phyloP scores from a whole-genome alignment of 2,329 filamentous ascomycete species.

The Apiospora arundinis region DNA sequence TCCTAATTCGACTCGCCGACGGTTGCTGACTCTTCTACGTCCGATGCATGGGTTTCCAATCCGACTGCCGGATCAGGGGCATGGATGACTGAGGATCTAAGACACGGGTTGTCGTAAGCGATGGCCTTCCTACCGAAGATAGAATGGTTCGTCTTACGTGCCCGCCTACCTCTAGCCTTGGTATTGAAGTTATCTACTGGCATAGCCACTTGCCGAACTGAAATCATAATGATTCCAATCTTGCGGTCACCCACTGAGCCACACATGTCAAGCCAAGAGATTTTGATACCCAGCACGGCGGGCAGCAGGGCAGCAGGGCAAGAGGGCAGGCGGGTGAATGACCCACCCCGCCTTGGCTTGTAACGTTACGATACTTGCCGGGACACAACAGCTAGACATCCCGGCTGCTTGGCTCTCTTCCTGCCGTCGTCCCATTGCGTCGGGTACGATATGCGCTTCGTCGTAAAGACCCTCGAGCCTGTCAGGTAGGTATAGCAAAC shows the following conservation, averaged over 20 bases:
- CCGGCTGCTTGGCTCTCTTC: neutral
- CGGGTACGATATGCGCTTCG: neutral
- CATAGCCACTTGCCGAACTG: neutral
- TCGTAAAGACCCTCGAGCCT: slow-evolving; percentile 12
- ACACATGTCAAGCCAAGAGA: slow-evolving; percentile 7
- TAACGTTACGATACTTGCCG: neutral
- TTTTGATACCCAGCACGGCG: neutral
- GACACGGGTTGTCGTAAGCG: slow-evolving; percentile 4
- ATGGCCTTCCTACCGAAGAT: neutral
- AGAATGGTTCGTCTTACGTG: slow-evolving; percentile 1
- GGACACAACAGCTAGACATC: neutral
- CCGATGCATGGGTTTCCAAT: neutral
- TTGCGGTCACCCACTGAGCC: neutral
- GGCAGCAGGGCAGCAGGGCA: no score
- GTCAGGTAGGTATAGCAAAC: neutral
- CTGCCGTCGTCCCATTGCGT: neutral
- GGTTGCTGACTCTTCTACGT: neutral
- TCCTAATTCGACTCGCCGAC: neutral
- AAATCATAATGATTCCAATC: neutral
- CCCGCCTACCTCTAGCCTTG: neutral
- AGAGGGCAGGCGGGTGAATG: no score
- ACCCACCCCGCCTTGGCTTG: no score
- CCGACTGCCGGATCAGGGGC: neutral
- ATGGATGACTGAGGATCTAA: neutral
- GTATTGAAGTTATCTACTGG: neutral